Conservation (phyloP, 2,329 filamentous ascomycete genomes). For the Hypoxylon sp. region DNA sequence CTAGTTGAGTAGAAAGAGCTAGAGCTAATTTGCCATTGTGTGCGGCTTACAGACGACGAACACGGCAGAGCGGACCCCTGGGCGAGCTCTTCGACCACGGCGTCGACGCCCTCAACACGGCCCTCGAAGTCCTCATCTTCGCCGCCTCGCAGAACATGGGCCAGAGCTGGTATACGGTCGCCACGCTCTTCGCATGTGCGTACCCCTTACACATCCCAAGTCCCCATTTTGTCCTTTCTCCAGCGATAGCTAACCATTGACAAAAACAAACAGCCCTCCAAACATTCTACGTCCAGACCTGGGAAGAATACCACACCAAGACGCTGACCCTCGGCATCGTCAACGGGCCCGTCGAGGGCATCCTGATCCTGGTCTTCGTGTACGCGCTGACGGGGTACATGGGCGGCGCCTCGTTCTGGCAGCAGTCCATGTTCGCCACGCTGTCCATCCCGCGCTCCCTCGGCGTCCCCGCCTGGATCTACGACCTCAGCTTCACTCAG, state of each 20-base stretch:
- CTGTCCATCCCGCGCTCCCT: slow-evolving; percentile 75
- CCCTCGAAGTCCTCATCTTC: slow-evolving; percentile 93
- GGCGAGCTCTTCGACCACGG: slow-evolving; percentile 98
- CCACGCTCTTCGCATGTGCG: slow-evolving; percentile 87
- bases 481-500: slow-evolving; percentile 87
- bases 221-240: no score
- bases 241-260: no score
- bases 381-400: slow-evolving; percentile 87
- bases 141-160: slow-evolving; percentile 93
- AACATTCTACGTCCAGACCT: slow-evolving; percentile 99
- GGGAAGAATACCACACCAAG: slow-evolving; percentile 99
- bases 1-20: neutral
- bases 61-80: slow-evolving; percentile 90
- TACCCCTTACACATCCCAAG: no score
- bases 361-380: slow-evolving; percentile 85
- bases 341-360: slow-evolving; percentile 95
- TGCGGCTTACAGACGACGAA: slow-evolving; percentile 76
- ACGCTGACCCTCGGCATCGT: slow-evolving; percentile 92
- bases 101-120: slow-evolving; percentile 96
- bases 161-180: slow-evolving; percentile 89
- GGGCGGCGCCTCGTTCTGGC: slow-evolving; percentile 94
- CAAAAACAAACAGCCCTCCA: slow-evolving; percentile 74
- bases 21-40: slow-evolving; percentile 31
- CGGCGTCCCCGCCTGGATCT: slow-evolving; percentile 78
- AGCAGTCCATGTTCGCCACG: slow-evolving; percentile 81